Evolutionary conservation across 2,329 filamentous ascomycete species (phyloP).

Genomic region (Arthroderma uncinatum): DNA sequence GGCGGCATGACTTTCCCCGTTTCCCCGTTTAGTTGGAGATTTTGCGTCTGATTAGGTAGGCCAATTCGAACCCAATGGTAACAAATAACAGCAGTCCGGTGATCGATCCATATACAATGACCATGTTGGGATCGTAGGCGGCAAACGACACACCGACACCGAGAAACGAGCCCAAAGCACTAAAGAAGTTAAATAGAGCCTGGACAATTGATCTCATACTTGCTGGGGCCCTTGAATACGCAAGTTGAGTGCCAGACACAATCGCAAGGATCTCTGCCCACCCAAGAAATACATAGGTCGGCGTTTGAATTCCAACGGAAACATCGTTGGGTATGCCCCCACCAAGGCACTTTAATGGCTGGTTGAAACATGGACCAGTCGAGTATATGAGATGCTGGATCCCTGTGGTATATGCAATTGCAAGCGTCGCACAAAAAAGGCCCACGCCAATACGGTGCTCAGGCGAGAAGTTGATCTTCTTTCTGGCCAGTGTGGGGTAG

Average conservation of each 20-base stretch:
- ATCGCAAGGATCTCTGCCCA: conserved; percentile 24
- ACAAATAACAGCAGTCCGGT: no score
- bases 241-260: conserved; percentile 54
- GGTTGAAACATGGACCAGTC: conserved; percentile 6
- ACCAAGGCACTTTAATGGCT: neutral
- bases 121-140: no score
- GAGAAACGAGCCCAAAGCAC: no score
- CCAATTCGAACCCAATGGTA: no score
- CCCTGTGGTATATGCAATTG: conserved; percentile 47
- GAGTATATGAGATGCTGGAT: conserved; percentile 49
- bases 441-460: conserved; percentile 46
- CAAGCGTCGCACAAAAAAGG: conserved; percentile 42
- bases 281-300: conserved; percentile 18
- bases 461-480: conserved; percentile 45
- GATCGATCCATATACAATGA: no score
- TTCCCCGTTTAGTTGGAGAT: no score
- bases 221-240: conserved; percentile 55
- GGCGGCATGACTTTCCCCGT: no score
- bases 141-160: no score
- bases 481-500: conserved; percentile 46
- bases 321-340: conserved; percentile 6
- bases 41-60: no score
- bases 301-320: conserved; percentile 1
- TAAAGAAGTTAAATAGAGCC: conserved; percentile 15
- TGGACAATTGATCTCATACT: conserved; percentile 17